Evolutionary conservation across 345 rosid species (phyloP), one percentile per base, ranked within the genome.

Genomic region (Noccaea bulbosa): DNA sequence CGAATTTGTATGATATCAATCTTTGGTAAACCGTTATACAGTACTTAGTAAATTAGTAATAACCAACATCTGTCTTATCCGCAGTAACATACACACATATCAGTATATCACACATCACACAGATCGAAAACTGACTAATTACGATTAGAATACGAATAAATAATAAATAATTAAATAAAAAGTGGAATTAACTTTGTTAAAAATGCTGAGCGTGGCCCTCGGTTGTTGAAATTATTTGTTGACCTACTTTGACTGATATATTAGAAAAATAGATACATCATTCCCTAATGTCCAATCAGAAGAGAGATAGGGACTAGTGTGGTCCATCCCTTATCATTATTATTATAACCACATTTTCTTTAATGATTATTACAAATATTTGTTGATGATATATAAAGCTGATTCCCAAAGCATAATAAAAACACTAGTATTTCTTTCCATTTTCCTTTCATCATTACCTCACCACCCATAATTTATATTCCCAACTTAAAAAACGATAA

Each of bases 181-280:
- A 55, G 55, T 68, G 52, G 52, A 68, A 46, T 53, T n/a, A 17
- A 58, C 38, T 55, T 60, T 71, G 53, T 22, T 60, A 8, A 70
- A 52, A 44, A 53, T 45, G 64, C 4, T 55, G 65, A 75, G 74
- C 70, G 74, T 75, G 79, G 64, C 40, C 74, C 65, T 69, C 65
- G 79, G 70, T 61, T 69, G 70, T 62, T 69, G 74, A 53, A 75
- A 62, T 33, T 62, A 37, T 62, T 55, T 62, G 69, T 64, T 69
- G 74, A 69, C 79, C 74, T 69, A 62, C 59, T 75, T 75, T 75
- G 75, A 75, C 79, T 75, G 70, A 62, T 61, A 75, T 61, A 40
- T 9, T 45, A 69, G 12, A 54, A 62, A 55, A 53, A 52, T 24
- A 56, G 32, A 62, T 47, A 56, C 46, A 62, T 69, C 70, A 75